Evolutionary conservation across 345 rosid genomes (phyloP).

Genomic region (Syzygium aromaticum): DNA sequence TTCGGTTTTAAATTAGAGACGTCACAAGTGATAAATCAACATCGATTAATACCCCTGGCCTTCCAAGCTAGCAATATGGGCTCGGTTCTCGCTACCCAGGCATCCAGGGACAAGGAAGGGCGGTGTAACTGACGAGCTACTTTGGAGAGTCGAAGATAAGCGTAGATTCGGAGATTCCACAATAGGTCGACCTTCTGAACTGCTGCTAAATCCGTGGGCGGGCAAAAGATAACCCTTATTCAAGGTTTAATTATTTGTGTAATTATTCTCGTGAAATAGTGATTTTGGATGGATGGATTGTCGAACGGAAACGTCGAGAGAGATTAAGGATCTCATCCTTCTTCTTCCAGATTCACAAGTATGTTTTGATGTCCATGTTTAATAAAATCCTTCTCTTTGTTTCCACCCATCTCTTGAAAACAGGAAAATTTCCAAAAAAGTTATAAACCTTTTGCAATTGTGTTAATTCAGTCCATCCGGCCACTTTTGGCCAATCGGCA

Average conservation of each 20-base stretch:
- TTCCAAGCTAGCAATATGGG: background rate
- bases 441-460: too few species aligned
- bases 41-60: background rate
- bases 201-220: background rate
- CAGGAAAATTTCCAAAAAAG: too few species aligned
- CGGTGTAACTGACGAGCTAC: too few species aligned
- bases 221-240: background rate
- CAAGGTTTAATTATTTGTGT: background rate
- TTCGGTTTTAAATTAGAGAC: background rate
- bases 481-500: too few species aligned
- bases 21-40: background rate
- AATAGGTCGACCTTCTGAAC: background rate
- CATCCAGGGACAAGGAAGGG: background rate
- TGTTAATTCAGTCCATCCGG: too few species aligned
- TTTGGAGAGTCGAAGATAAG: background rate
- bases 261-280: background rate
- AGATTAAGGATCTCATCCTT: background rate
- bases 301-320: background rate
- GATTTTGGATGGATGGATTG: background rate
- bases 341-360: background rate
- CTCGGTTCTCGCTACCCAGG: background rate
- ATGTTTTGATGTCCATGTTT: background rate
- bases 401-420: background rate
- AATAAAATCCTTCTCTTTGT: background rate
- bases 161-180: background rate